Evolutionary conservation across 495 filamentous ascomycete species (phyloP).

Genomic region (Aspergillus carlsbadensis): DNA sequence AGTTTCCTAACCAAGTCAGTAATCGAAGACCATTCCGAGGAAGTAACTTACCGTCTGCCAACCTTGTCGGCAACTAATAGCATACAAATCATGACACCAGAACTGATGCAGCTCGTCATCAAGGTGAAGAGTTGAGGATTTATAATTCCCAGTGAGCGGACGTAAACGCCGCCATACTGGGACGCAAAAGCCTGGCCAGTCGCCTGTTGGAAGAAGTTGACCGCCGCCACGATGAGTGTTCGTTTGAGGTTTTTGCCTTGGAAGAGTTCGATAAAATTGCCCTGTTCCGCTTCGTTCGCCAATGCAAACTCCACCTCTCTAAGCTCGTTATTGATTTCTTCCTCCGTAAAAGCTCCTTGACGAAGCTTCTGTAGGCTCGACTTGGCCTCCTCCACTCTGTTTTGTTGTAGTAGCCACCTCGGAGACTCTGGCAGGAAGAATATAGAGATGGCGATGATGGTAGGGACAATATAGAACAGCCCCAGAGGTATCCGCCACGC

Average conservation of each 20-base stretch:
- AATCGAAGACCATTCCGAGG: background rate
- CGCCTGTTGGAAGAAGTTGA: conserved; percentile 17
- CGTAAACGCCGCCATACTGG: conserved; percentile 12
- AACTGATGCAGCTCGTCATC: background rate
- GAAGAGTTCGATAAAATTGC: conserved; percentile 3
- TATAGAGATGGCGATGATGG: background rate
- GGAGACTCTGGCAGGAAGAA: conserved; percentile 16
- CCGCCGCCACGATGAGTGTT: conserved; percentile 9
- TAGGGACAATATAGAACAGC: conserved; percentile 10
- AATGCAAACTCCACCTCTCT: background rate
- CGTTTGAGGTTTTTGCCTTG: conserved; percentile 2
- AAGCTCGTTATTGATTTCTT: conserved; percentile 6
- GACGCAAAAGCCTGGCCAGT: conserved; percentile 14
- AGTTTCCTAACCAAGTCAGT: background rate
- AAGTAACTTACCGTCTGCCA: background rate
- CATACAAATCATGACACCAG: background rate
- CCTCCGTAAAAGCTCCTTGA: background rate
- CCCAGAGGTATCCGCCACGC: conserved; percentile 16
- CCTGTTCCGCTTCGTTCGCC: conserved; percentile 3
- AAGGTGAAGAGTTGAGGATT: conserved; percentile 9
- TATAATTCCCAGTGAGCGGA: conserved; percentile 2
- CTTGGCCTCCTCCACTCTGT: conserved; percentile 6
- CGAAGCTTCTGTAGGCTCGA: background rate
- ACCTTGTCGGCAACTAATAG: conserved; percentile 3
- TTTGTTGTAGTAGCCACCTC: conserved; percentile 12